Base-by-base conservation (phyloP, 2,329 filamentous ascomycete species). In the Cordyceps cateniannulata region DNA sequence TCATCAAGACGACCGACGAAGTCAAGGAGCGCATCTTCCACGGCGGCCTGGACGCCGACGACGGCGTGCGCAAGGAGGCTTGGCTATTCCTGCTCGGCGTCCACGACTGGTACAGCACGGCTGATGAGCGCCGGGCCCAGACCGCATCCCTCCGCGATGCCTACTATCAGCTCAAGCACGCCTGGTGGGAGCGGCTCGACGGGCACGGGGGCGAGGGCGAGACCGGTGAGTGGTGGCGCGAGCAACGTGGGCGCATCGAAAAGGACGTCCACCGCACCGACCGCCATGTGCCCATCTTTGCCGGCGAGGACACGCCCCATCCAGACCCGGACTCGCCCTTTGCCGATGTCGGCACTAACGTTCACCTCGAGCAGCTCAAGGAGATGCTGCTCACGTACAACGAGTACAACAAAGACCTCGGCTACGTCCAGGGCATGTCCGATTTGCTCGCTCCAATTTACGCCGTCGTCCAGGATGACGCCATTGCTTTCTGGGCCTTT, bases 321-420 rank as follows among this genome's bases (percentile, higher is more conserved):
- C 96, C 95, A 0, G 95, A 99, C 69, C 95, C 95, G 0, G 90
- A 93, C 63, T 98, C 93, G 0, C 93, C 95, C 0, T 99, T 98
- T 73, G 91, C 93, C 14, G 90, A 93, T 49, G 85, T 87, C 4
- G 95, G 95, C 64, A 99, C 95, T 51, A 99, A 99, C 69, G 93
- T 97, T 6, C 95, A 99, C 73, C 83, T 99, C 65, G 95, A 99
- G 75, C 95, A 99, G 77, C 90, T 99, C 85, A 99, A 99, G 76
- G 95, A 99, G 72, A 96, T 99, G 90, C 86, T 99, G 0, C 82
- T 99, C 20, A 98, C 95, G 0, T 99, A 99, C 74, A 98, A 99
- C 72, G 95, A 99, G 76, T 96, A 96, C 76, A 99, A 99, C 77
- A 90, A 87, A 62, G 91, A 95, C 62, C 83, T 99, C 3, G 95